Evolutionary conservation across 352 stramenopile genomes (phyloP).

Genomic region (Aphanomyces stellatus): DNA sequence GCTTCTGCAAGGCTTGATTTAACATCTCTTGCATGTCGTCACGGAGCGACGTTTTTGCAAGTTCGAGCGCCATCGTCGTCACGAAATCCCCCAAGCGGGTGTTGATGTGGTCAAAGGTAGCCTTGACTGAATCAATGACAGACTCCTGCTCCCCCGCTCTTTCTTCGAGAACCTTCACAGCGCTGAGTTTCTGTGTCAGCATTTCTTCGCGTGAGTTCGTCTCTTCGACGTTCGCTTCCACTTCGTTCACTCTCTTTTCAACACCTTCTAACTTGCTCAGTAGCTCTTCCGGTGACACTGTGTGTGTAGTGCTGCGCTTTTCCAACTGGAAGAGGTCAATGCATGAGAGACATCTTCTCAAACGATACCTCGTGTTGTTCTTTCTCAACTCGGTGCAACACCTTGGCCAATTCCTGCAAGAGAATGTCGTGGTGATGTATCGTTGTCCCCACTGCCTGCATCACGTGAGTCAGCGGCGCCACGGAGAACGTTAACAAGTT

Average conservation of each 20-base stretch:
- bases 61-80: neutral
- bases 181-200: neutral
- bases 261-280: slow-evolving; percentile 3
- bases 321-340: too few species aligned
- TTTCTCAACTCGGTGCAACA: neutral
- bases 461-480: slow-evolving; percentile 15
- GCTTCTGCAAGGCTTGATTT: neutral
- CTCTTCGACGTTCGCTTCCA: slow-evolving; percentile 4
- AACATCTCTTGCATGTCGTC: slow-evolving; percentile 1
- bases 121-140: neutral
- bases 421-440: slow-evolving; percentile 17
- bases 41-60: neutral
- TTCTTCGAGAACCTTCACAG: neutral
- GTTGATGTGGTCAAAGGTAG: neutral
- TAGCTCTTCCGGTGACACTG: slow-evolving; percentile 1
- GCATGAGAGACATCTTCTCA: too few species aligned
- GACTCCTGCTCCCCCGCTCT: neutral
- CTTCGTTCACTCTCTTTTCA: neutral
- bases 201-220: neutral
- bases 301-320: neutral
- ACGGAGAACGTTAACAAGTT: slow-evolving; percentile 19
- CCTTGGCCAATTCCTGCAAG: slow-evolving; percentile 11
- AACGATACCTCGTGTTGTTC: slow-evolving; percentile 8
- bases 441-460: slow-evolving; percentile 13
- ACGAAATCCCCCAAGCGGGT: neutral